Evolutionary conservation across 73 alveolate species (phyloP).

Genomic region (Halteria grandinella): DNA sequence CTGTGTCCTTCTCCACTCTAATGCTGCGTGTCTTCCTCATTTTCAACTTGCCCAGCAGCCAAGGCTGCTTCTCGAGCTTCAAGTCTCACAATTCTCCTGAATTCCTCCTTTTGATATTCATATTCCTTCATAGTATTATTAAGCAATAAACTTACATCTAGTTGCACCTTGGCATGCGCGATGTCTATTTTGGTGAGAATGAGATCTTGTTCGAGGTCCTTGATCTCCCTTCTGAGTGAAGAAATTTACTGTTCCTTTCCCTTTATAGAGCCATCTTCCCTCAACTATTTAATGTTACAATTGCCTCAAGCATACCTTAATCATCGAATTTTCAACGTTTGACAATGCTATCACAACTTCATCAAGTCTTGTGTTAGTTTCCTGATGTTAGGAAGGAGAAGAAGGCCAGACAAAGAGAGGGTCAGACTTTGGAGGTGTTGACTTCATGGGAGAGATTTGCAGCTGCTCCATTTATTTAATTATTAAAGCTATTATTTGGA

Average conservation of each 20-base stretch:
- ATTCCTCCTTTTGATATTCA: slow-evolving; percentile 37
- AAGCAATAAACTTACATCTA: slow-evolving; percentile 25
- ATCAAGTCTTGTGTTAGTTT: no score
- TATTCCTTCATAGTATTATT: slow-evolving; percentile 20
- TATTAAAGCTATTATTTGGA: neutral
- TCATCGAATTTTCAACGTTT: no score
- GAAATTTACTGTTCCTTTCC: slow-evolving; percentile 18
- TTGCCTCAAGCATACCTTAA: no score
- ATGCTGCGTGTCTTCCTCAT: neutral
- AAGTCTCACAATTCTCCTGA: neutral
- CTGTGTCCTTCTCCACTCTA: neutral
- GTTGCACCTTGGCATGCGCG: slow-evolving; percentile 36
- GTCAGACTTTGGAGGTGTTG: no score
- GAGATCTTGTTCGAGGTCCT: slow-evolving; percentile 39
- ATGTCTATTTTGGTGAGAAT: slow-evolving; percentile 37
- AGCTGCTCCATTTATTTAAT: no score
- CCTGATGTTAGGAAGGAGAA: no score
- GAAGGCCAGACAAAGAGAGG: no score
- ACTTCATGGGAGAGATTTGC: no score
- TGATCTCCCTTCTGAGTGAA: slow-evolving; percentile 20
- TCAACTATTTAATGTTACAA: slow-evolving; percentile 12
- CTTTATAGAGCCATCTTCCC: slow-evolving; percentile 27
- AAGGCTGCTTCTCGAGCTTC: slow-evolving; percentile 17
- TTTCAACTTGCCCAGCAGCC: neutral
- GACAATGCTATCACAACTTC: no score